Conservation (phyloP, 768 basidiomycete species). For the Amanita rimosa region DNA sequence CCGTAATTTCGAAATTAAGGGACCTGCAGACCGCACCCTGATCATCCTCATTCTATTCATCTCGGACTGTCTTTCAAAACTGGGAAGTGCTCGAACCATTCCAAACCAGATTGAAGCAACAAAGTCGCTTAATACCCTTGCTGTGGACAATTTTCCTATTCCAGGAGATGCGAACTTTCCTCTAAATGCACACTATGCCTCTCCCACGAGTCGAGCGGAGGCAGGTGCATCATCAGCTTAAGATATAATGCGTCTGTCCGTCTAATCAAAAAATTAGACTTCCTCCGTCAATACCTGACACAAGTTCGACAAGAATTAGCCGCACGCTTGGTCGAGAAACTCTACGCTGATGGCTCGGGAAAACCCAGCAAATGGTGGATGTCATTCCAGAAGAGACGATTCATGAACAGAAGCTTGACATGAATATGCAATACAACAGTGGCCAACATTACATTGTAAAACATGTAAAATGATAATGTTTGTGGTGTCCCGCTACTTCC, state of each 20-base stretch:
- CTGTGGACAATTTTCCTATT: conserved; percentile 87
- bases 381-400: conserved; percentile 96
- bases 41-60: conserved; percentile 97
- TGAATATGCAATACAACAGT: conserved; percentile 18
- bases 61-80: conserved; percentile 91
- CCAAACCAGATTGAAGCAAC: conserved; percentile 76
- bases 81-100: conserved; percentile 59
- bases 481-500: conserved; percentile 28
- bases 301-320: conserved; percentile 93
- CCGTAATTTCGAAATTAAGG: conserved; percentile 99
- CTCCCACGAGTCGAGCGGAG: conserved; percentile 66
- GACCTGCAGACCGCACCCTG: conserved; percentile 88
- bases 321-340: conserved; percentile 69
- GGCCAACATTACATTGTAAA: neutral
- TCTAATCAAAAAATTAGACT: conserved; percentile 39
- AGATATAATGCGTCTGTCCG: neutral
- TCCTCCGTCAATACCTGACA: conserved; percentile 80
- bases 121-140: conserved; percentile 82
- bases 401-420: conserved; percentile 85
- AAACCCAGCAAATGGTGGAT: conserved; percentile 99
- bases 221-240: conserved; percentile 44
- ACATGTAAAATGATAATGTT: neutral
- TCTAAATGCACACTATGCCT: conserved; percentile 84
- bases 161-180: conserved; percentile 96
- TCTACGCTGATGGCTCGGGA: conserved; percentile 89